A percentile compares a stretch with the other conserved stretches of the same genome.
phyloP scores from a whole-genome alignment of 1,284 basidiomycete genomes.

The Irpex sp. region DNA sequence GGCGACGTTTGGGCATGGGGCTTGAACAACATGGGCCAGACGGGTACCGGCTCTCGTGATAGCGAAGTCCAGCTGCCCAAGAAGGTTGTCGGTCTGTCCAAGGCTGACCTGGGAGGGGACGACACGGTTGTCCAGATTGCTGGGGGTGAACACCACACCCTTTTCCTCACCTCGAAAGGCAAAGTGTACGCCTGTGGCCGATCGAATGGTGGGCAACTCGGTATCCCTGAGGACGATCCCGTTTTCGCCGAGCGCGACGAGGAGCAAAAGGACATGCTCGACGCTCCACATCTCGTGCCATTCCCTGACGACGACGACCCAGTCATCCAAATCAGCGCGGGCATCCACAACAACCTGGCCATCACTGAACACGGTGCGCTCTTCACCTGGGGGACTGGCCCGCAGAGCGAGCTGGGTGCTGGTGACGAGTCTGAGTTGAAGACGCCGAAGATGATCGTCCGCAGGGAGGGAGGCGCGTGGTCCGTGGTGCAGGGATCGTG shows the following conservation, averaged over 20 bases:
- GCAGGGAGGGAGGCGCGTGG: constrained; percentile 60
- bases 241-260: constrained; percentile 43
- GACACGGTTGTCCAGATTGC: constrained; percentile 66
- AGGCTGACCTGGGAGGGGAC: constrained; percentile 53
- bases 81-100: constrained; percentile 59
- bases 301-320: constrained; percentile 60
- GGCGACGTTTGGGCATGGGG: constrained; percentile 91
- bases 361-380: constrained; percentile 71
- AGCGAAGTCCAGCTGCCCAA: constrained; percentile 62
- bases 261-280: constrained; percentile 44
- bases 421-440: constrained; percentile 50
- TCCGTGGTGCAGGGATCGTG: constrained; percentile 52
- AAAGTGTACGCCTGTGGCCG: constrained; percentile 81
- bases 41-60: constrained; percentile 50
- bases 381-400: constrained; percentile 83
- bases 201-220: constrained; percentile 74
- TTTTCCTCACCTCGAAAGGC: constrained; percentile 81
- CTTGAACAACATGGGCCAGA: constrained; percentile 73
- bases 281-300: constrained; percentile 55
- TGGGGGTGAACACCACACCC: constrained; percentile 81
- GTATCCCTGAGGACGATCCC: constrained; percentile 55
- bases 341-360: constrained; percentile 78
- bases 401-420: constrained; percentile 63
- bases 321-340: constrained; percentile 70
- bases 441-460: constrained; percentile 54